Percentiles rank a stretch among this genome's conserved stretches.
These are phyloP conservation scores for Brassica balearica DNA, from an alignment of 441 rosid species.

Conservation along the genomic window DNA sequence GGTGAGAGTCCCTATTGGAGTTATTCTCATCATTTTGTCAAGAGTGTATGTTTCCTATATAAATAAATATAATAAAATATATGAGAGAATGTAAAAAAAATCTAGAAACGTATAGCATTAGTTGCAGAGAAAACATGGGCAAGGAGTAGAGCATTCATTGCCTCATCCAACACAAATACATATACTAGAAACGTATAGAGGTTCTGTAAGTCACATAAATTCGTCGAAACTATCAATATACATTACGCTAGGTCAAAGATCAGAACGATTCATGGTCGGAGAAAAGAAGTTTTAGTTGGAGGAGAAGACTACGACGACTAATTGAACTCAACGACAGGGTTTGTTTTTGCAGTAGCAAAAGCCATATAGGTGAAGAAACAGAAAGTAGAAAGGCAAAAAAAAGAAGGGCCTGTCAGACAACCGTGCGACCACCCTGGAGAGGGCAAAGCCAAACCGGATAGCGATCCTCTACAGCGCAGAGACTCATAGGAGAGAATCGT, in stretches of 20 bases:
- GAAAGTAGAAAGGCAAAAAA: background rate
- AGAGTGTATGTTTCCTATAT: too few relatives aligned
- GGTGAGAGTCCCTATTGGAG: too few relatives aligned
- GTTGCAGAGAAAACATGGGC: too few relatives aligned
- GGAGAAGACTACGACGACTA: background rate
- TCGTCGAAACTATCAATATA: too few relatives aligned
- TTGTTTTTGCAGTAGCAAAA: background rate
- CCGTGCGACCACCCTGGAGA: background rate
- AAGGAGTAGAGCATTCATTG: background rate
- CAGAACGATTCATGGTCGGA: too few relatives aligned
- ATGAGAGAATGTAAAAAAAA: background rate
- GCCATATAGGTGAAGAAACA: background rate
- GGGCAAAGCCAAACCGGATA: background rate
- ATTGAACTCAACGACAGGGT: background rate
- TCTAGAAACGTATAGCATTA: background rate
- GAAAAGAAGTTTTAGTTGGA: too few relatives aligned
- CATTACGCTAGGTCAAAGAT: too few relatives aligned
- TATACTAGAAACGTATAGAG: background rate
- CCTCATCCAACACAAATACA: background rate
- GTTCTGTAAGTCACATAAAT: background rate
- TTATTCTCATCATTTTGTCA: too few relatives aligned
- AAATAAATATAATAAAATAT: too few relatives aligned
- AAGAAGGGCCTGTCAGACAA: background rate
- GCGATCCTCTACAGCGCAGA: background rate
- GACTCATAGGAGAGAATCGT: background rate